A percentile compares a stretch with the other conserved stretches of the same genome.
Conservation (phyloP, 176 grass and related monocot species). For the Typha latifolia region DNA sequence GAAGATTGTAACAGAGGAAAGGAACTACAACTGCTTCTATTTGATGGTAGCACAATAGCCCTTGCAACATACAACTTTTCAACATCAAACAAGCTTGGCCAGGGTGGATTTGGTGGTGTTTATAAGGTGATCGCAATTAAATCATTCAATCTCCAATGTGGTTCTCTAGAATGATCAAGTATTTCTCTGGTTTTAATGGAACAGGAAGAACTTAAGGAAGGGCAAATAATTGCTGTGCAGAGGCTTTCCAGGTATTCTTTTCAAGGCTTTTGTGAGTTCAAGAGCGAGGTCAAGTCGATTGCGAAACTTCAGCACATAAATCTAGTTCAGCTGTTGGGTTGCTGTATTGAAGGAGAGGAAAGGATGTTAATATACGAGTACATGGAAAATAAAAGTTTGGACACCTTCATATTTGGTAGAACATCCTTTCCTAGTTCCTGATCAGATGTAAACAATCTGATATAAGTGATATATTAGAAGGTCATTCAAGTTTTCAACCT, state of each 20-base stretch:
- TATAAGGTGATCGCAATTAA: constrained; percentile 8
- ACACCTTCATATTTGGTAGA: constrained; percentile 11
- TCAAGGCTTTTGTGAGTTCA: constrained; percentile 10
- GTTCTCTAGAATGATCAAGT: too few relatives aligned
- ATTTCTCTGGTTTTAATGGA: too few relatives aligned
- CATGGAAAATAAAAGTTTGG: constrained; percentile 17
- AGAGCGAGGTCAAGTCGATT: constrained; percentile 10
- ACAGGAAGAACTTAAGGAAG: constrained; percentile 9
- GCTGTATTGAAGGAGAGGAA: constrained; percentile 18
- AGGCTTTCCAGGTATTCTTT: constrained; percentile 7
- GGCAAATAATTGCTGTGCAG: constrained; percentile 11
- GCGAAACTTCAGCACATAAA: constrained; percentile 17
- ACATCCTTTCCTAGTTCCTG: not conserved
- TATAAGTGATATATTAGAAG: not conserved
- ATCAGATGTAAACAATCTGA: not conserved
- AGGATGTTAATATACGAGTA: constrained; percentile 15
- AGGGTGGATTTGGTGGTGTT: constrained; percentile 16
- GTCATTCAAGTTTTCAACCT: not conserved
- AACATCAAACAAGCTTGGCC: constrained; percentile 3
- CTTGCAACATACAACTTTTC: constrained; percentile 16
- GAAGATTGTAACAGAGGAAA: not conserved
- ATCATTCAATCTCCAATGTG: too few relatives aligned
- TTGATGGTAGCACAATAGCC: constrained; percentile 2
- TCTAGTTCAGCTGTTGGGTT: constrained; percentile 14
- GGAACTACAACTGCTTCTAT: constrained; percentile 12